Evolutionary conservation across 2,329 filamentous ascomycete genomes (phyloP).

Genomic region (Neonectria hederae): DNA sequence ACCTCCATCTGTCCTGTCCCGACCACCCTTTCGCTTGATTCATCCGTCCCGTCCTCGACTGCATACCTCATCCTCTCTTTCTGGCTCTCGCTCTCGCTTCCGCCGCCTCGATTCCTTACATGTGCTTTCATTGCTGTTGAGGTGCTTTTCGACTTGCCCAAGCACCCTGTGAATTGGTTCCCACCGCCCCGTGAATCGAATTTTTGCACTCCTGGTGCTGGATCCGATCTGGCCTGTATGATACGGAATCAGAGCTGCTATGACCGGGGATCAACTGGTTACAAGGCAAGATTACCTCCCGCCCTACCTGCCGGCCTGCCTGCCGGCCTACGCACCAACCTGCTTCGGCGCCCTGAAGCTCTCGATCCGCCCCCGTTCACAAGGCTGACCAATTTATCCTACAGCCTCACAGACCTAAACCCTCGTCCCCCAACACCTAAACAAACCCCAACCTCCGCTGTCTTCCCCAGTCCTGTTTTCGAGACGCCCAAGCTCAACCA

Average conservation of each 20-base stretch:
- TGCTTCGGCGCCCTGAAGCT: constrained; percentile 22
- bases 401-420: constrained; percentile 71
- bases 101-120: constrained; percentile 26
- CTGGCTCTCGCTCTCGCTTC: constrained; percentile 4
- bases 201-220: constrained; percentile 24
- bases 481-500: constrained; percentile 64
- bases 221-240: constrained; percentile 37
- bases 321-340: neutral
- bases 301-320: constrained; percentile 10
- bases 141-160: constrained; percentile 20
- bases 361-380: constrained; percentile 24
- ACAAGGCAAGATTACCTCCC: constrained; percentile 57
- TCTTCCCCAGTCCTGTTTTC: constrained; percentile 65
- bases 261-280: constrained; percentile 68
- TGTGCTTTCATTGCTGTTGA: constrained; percentile 32
- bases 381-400: constrained; percentile 49
- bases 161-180: constrained; percentile 17
- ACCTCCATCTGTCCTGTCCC: constrained; percentile 24
- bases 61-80: neutral
- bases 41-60: constrained; percentile 13
- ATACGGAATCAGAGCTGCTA: constrained; percentile 58
- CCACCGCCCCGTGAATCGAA: constrained; percentile 13
- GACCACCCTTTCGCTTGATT: constrained; percentile 24
- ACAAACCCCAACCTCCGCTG: constrained; percentile 64
- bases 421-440: constrained; percentile 68